These are phyloP conservation scores for Bertia moriformis DNA, from an alignment of 2,329 filamentous ascomycete species.

Conservation along the genomic window DNA sequence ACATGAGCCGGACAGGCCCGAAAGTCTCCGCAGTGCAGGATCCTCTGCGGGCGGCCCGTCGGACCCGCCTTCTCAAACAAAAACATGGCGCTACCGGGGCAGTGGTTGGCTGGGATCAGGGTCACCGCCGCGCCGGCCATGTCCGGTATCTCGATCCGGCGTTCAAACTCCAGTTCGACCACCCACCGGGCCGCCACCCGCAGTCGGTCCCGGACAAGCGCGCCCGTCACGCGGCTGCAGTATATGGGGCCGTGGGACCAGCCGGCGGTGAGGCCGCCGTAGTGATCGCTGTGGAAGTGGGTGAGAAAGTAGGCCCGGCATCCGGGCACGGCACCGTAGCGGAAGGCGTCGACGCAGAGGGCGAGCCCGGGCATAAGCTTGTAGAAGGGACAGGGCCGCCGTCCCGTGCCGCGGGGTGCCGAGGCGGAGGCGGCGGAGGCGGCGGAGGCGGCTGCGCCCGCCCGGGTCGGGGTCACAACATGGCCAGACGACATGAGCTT, in stretches of 20 bases:
- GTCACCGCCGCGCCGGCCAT: slow-evolving; percentile 76
- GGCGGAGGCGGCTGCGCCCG: slow-evolving; percentile 63
- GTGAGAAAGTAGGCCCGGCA: slow-evolving; percentile 93
- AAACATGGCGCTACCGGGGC: slow-evolving; percentile 85
- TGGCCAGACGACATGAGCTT: slow-evolving; percentile 89
- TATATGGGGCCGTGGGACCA: slow-evolving; percentile 95
- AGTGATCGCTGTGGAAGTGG: slow-evolving; percentile 97
- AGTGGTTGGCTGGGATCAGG: slow-evolving; percentile 95
- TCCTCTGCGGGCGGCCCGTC: slow-evolving; percentile 52
- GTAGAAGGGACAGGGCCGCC: slow-evolving; percentile 92
- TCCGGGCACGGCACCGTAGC: slow-evolving; percentile 83
- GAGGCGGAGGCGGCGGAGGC: slow-evolving; percentile 68
- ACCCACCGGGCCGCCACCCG: slow-evolving; percentile 77
- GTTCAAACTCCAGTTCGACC: slow-evolving; percentile 72
- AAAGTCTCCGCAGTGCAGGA: slow-evolving; percentile 93
- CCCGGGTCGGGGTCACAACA: no score
- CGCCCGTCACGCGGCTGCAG: slow-evolving; percentile 83
- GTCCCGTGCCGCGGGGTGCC: slow-evolving; percentile 67
- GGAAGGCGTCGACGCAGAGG: slow-evolving; percentile 90
- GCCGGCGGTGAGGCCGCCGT: slow-evolving; percentile 72
- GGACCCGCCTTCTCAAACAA: slow-evolving; percentile 68
- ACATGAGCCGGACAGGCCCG: slow-evolving; percentile 77
- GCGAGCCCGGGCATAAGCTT: slow-evolving; percentile 90
- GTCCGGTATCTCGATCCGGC: slow-evolving; percentile 61
- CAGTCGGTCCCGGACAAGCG: slow-evolving; percentile 74